A percentile compares a stretch with the other conserved stretches of the same genome.
Evolutionary conservation across 306 rosid species (phyloP).

Genomic region (Acacia crassicarpa): DNA sequence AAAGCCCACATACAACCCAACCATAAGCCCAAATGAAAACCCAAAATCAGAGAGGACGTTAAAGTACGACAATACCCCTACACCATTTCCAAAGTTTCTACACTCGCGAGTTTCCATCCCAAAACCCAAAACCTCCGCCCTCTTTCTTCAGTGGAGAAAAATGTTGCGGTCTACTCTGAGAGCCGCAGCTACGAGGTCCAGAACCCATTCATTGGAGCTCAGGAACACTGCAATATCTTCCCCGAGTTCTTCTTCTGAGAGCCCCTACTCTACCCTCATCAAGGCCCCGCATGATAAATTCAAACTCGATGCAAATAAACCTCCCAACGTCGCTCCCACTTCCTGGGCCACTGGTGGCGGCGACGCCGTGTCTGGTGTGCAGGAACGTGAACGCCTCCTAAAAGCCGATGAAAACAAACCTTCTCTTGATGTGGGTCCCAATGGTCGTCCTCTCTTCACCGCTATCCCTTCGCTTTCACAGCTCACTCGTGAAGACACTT

Average conservation of each 20-base stretch:
- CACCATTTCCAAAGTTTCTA: background rate
- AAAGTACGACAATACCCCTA: conserved; percentile 31
- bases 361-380: conserved; percentile 51
- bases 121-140: conserved; percentile 41
- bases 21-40: background rate
- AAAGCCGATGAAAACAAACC: conserved; percentile 66
- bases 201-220: conserved; percentile 29
- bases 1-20: background rate
- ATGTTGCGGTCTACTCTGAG: conserved; percentile 61
- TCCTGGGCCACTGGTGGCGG: conserved; percentile 28
- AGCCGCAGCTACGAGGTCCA: conserved; percentile 42
- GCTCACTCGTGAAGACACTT: conserved; percentile 53
- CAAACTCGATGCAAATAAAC: conserved; percentile 43
- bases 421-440: conserved; percentile 70
- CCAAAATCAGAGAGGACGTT: background rate
- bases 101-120: background rate
- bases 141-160: background rate
- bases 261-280: conserved; percentile 32
- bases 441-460: conserved; percentile 72
- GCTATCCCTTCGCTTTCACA: conserved; percentile 55
- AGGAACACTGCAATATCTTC: conserved; percentile 30
- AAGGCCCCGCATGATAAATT: background rate
- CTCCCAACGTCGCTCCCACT: conserved; percentile 26
- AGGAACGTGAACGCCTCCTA: conserved; percentile 64
- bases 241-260: conserved; percentile 48